A percentile compares a stretch with the other conserved stretches of the same genome.
phyloP scores from a whole-genome alignment of 2,329 filamentous ascomycete genomes.

The Shiraia sp. region DNA sequence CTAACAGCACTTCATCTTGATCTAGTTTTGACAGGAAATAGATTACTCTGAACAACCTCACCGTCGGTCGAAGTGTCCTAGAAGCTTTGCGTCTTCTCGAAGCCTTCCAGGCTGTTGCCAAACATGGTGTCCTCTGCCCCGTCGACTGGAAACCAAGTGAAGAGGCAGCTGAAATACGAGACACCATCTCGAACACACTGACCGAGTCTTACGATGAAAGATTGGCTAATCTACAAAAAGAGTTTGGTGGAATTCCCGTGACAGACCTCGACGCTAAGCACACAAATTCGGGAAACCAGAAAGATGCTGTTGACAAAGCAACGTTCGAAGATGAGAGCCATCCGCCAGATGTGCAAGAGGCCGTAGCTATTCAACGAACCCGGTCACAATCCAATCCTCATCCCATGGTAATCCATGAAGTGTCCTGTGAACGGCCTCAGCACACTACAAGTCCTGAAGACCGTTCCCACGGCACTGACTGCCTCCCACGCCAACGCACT shows the following conservation, averaged over 20 bases:
- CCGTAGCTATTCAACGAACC: neutral
- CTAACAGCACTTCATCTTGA: neutral
- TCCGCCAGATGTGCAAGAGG: neutral
- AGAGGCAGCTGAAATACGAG: slow-evolving; percentile 19
- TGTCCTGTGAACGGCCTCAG: neutral
- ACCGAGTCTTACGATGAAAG: slow-evolving; percentile 31
- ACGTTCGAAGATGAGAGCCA: neutral
- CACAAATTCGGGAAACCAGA: slow-evolving; percentile 1
- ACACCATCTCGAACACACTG: slow-evolving; percentile 30
- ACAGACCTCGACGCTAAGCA: slow-evolving; percentile 26
- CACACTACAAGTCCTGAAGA: neutral
- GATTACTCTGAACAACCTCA: slow-evolving; percentile 34
- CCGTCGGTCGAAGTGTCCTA: slow-evolving; percentile 34
- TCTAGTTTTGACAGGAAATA: slow-evolving; percentile 5
- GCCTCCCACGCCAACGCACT: neutral
- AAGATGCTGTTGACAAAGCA: neutral
- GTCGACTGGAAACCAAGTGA: slow-evolving; percentile 32
- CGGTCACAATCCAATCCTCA: neutral
- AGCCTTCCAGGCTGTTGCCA: slow-evolving; percentile 36
- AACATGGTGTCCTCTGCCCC: slow-evolving; percentile 37
- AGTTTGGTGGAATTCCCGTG: slow-evolving; percentile 25
- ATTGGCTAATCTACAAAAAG: slow-evolving; percentile 29
- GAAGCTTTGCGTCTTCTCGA: slow-evolving; percentile 36
- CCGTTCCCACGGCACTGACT: neutral
- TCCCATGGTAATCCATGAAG: neutral